Base-by-base conservation (phyloP, 2,329 filamentous ascomycete species). In the Coniella lustricola region DNA sequence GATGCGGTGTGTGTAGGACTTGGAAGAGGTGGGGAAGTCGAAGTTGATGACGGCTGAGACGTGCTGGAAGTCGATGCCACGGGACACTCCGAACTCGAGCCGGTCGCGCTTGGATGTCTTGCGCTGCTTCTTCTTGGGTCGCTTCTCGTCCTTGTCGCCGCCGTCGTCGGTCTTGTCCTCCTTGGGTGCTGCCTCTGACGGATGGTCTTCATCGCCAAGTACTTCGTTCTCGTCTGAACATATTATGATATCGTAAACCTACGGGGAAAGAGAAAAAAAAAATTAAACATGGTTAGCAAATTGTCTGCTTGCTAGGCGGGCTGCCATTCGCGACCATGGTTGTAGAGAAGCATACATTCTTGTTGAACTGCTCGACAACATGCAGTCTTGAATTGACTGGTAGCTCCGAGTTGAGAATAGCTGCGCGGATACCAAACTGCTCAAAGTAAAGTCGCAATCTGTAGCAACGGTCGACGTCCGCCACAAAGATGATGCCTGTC, bases 351-450 rank as follows among this genome's bases (percentile, higher is more conserved):
- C 51, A 31, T 29, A 97, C 83, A 46, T 88, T 87, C 67, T 87
- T 87, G 71, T 97, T 98, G 70, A 98, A 98, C 64, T 97, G 90
- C 59, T 97, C 87, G 3, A 98, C 91, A 2, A 95, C 90, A 63
- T 98, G 91, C 34, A 96, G 82, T 51, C 93, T 78, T 1, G 87
- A 93, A 61, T 96, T 96, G 56, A 97, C 84, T 0, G 93, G 93
- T 32, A 98, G 70, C 62, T 98, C 91, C 1, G 89, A 93, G 69
- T 98, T 98, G 35, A 98, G 71, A 22, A 96, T 87, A 66, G 88
- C 95, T 60, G 87, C 91, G 63, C 89, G 85, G 62, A 96, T 91
- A 40, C 90, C 90, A 61, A 98, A 98, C 63, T 98, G 93, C 67
- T 98, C 93, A 45, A 98, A 79, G 63, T 93, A 98, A 7, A 98